A percentile compares a stretch with the other conserved stretches of the same genome.
Evolutionary conservation across 2,329 filamentous ascomycete species (phyloP).

Genomic region (Aaosphaeria arxii): DNA sequence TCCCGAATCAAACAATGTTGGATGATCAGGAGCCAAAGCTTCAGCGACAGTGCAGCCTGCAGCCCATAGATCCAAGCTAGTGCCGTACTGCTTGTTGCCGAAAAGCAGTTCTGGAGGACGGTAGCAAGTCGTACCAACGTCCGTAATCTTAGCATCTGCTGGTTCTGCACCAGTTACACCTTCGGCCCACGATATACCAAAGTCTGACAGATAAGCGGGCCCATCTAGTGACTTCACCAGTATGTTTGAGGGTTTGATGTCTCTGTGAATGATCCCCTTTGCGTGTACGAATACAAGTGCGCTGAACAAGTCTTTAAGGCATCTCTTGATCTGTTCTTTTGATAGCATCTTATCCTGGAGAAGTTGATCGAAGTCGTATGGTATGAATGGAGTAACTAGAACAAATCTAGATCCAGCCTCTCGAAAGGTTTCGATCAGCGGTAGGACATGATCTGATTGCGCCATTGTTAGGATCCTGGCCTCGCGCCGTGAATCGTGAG

Average conservation of each 20-base stretch:
- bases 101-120: slow-evolving; percentile 88
- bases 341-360: slow-evolving; percentile 50
- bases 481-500: slow-evolving; percentile 81
- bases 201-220: slow-evolving; percentile 80
- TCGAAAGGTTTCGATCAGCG: slow-evolving; percentile 68
- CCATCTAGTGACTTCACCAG: slow-evolving; percentile 66
- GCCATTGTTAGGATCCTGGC: slow-evolving; percentile 67
- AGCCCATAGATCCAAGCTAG: slow-evolving; percentile 83
- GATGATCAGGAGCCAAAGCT: slow-evolving; percentile 54
- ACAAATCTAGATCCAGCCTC: slow-evolving; percentile 70
- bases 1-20: slow-evolving; percentile 77
- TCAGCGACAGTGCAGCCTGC: slow-evolving; percentile 83
- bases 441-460: slow-evolving; percentile 58
- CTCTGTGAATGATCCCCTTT: slow-evolving; percentile 81
- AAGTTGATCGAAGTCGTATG: slow-evolving; percentile 67
- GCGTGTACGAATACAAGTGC: slow-evolving; percentile 71
- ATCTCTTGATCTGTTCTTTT: slow-evolving; percentile 39
- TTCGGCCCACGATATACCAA: slow-evolving; percentile 85
- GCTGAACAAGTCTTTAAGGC: slow-evolving; percentile 66
- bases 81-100: slow-evolving; percentile 70
- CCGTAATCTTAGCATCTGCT: slow-evolving; percentile 70
- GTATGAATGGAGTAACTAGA: slow-evolving; percentile 82
- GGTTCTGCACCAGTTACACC: slow-evolving; percentile 59
- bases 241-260: slow-evolving; percentile 90
- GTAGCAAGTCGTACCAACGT: slow-evolving; percentile 91